Conservation (phyloP, 768 basidiomycete genomes). For the Chalciporus chontae region DNA sequence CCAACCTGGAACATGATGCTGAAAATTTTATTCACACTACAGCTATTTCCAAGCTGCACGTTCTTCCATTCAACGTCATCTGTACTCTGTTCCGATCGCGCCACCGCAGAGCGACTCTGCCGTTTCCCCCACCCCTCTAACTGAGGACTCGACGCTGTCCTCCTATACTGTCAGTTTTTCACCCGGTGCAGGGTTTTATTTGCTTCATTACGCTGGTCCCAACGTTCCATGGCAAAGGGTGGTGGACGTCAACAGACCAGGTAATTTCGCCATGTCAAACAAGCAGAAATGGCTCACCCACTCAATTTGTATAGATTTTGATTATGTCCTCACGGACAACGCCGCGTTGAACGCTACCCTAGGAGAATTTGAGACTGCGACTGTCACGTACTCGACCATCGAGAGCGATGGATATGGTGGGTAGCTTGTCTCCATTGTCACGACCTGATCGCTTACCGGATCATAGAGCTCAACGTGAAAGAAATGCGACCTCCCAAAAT, state of each 20-base stretch:
- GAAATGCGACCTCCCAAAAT: slow-evolving; percentile 90
- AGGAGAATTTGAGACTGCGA: slow-evolving; percentile 66
- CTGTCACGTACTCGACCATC: slow-evolving; percentile 66
- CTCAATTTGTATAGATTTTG: slow-evolving; percentile 43
- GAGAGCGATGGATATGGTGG: slow-evolving; percentile 78
- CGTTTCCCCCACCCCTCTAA: slow-evolving; percentile 45
- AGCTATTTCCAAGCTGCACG: slow-evolving; percentile 90
- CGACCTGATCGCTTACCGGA: slow-evolving; percentile 17
- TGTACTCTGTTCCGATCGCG: slow-evolving; percentile 80
- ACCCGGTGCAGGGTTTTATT: slow-evolving; percentile 80
- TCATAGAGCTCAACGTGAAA: slow-evolving; percentile 79
- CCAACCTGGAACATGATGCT: slow-evolving; percentile 18
- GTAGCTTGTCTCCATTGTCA: slow-evolving; percentile 13
- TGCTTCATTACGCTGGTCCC: slow-evolving; percentile 78
- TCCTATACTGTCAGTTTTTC: slow-evolving; percentile 76
- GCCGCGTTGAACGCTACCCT: slow-evolving; percentile 59
- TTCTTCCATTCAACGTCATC: slow-evolving; percentile 78
- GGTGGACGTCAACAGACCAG: slow-evolving; percentile 46
- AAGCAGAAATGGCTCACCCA: background rate
- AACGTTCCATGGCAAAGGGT: slow-evolving; percentile 86
- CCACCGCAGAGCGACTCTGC: slow-evolving; percentile 32
- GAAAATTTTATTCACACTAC: slow-evolving; percentile 12
- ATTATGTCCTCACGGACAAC: slow-evolving; percentile 71
- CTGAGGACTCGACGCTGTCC: slow-evolving; percentile 48
- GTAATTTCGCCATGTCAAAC: slow-evolving; percentile 29